phyloP scores from a whole-genome alignment of 768 basidiomycete species.

The Boletus subcaerulescens region DNA sequence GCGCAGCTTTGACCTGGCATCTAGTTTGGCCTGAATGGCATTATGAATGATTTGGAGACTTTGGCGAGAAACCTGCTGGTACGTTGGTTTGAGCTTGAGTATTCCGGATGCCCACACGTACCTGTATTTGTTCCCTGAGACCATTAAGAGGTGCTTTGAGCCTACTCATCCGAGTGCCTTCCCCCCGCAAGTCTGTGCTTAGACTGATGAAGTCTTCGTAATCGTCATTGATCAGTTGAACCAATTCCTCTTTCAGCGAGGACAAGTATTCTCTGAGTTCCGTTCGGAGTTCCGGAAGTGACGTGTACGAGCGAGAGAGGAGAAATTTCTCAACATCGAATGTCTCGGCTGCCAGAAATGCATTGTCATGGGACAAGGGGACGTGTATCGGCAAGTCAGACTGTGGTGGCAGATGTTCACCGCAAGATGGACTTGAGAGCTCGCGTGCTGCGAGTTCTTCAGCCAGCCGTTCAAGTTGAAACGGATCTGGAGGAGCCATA shows the following conservation, averaged over 20 bases:
- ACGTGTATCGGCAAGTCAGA: conserved; percentile 59
- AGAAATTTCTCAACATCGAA: conserved; percentile 90
- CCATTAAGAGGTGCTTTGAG: conserved; percentile 65
- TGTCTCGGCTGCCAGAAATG: conserved; percentile 59
- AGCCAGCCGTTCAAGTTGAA: conserved; percentile 66
- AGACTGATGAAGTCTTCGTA: conserved; percentile 97
- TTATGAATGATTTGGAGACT: conserved; percentile 67
- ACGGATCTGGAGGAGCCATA: conserved; percentile 44
- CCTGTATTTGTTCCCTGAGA: conserved; percentile 66
- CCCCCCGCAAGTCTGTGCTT: conserved; percentile 87
- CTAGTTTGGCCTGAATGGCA: conserved; percentile 75
- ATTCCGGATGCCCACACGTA: conserved; percentile 36
- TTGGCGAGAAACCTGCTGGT: conserved; percentile 49
- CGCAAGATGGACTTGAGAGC: conserved; percentile 22
- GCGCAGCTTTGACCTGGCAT: conserved; percentile 68
- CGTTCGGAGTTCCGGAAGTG: conserved; percentile 80
- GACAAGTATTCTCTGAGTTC: conserved; percentile 87
- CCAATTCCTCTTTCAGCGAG: conserved; percentile 86
- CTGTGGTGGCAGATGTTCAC: conserved; percentile 9
- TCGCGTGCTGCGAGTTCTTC: conserved; percentile 67
- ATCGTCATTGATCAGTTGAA: conserved; percentile 94
- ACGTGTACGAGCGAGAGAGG: conserved; percentile 78
- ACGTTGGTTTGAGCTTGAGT: background rate
- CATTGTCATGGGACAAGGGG: conserved; percentile 80
- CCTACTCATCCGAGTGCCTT: conserved; percentile 67